Percentiles rank a stretch among this genome's conserved stretches.
Evolutionary conservation across 805 yeast species (phyloP).

Genomic region (Teunomyces aglyptinius): DNA sequence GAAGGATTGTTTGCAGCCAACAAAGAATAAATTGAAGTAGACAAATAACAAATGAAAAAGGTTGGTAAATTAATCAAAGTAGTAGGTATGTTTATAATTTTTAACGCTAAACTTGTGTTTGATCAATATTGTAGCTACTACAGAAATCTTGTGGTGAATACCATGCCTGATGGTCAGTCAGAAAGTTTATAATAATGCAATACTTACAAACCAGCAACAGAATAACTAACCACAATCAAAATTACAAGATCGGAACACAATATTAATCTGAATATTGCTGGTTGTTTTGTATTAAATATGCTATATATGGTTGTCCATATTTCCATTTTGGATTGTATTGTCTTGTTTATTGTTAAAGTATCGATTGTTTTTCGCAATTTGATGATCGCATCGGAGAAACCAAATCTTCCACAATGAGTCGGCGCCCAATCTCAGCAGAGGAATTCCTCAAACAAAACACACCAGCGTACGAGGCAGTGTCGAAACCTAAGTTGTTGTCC

Average conservation of each 20-base stretch:
- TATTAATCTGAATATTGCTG: neutral
- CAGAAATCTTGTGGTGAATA: no score
- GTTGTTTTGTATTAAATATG: neutral
- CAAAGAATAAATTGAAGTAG: neutral
- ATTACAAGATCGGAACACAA: neutral
- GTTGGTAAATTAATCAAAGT: neutral
- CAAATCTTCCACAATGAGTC: conserved; percentile 13
- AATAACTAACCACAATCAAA: no score
- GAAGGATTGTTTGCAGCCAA: neutral
- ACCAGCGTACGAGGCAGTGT: neutral
- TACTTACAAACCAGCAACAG: no score
- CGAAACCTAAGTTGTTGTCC: conserved; percentile 22
- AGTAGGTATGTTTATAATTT: no score
- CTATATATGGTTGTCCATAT: neutral
- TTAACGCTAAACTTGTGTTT: no score
- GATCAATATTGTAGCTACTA: no score
- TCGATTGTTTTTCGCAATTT: conserved; percentile 3
- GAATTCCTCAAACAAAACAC: conserved; percentile 16
- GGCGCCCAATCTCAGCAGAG: conserved; percentile 25
- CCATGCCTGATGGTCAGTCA: no score
- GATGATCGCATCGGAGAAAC: neutral
- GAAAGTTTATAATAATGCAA: no score
- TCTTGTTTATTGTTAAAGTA: neutral
- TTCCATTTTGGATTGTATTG: neutral
- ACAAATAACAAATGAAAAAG: neutral